Evolutionary conservation across 75 land plant species (phyloP).

Genomic region (Cunninghamia lanceolata): DNA sequence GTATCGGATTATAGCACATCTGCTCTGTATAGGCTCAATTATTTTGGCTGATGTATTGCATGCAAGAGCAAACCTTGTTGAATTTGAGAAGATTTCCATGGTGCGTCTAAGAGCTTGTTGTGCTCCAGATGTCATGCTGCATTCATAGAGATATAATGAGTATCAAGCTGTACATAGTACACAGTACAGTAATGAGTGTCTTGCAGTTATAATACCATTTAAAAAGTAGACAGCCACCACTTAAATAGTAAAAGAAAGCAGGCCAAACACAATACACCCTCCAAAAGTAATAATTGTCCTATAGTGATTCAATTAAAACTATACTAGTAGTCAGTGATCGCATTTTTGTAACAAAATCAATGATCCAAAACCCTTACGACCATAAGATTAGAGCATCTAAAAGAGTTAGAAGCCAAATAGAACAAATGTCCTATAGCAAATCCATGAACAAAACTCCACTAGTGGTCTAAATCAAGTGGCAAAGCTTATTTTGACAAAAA

Average conservation of each 20-base stretch:
- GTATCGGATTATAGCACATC: constrained; percentile 98
- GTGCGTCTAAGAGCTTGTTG: constrained; percentile 99
- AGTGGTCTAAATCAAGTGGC: no score
- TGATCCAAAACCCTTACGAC: neutral
- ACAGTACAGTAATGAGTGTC: neutral
- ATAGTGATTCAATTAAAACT: neutral
- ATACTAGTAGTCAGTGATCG: neutral
- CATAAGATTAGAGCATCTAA: no score
- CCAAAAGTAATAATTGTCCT: neutral
- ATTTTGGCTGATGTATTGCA: constrained; percentile 97
- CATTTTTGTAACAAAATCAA: neutral
- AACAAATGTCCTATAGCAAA: no score
- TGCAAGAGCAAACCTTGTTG: constrained; percentile 99
- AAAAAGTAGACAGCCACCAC: neutral
- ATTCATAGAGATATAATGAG: constrained; percentile 10
- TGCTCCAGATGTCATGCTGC: constrained; percentile 98
- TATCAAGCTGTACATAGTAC: neutral
- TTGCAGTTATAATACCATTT: neutral
- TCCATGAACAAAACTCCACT: no score
- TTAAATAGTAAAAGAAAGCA: neutral
- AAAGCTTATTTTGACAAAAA: no score
- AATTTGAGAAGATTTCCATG: constrained; percentile 97
- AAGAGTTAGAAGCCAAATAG: no score
- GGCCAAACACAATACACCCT: neutral
- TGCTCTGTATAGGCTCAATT: constrained; percentile 99